Conservation (phyloP, 495 filamentous ascomycete species). For the Chaetomium tenue region DNA sequence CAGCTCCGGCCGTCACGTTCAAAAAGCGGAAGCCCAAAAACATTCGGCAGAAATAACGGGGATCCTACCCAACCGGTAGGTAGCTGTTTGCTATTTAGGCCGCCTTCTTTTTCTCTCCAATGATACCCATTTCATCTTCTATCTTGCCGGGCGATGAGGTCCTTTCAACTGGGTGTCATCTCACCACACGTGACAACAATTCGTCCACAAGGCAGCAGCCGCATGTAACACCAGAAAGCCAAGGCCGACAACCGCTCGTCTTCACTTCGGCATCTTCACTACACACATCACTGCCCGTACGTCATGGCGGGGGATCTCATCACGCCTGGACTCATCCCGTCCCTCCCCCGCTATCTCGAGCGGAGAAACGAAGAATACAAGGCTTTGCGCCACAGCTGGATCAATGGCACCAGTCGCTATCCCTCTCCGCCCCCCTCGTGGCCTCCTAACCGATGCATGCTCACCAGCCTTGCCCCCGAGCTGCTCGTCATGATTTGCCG, state of each 20-base stretch:
- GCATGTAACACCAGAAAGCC: too few relatives aligned
- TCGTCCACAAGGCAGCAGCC: too few relatives aligned
- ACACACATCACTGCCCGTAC: too few relatives aligned
- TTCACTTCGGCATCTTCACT: background rate
- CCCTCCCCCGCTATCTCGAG: background rate
- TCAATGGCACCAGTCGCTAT: background rate
- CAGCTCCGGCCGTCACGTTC: conserved; percentile 58
- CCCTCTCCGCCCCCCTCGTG: conserved; percentile 13
- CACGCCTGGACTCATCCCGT: background rate
- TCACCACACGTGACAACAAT: too few relatives aligned
- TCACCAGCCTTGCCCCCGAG: conserved; percentile 21
- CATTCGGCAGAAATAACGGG: conserved; percentile 53
- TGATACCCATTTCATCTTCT: conserved; percentile 24
- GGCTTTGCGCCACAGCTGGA: conserved; percentile 1
- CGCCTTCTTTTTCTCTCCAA: background rate
- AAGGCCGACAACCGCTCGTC: background rate
- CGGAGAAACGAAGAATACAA: conserved; percentile 14
- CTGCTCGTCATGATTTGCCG: conserved; percentile 18
- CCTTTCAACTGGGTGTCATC: too few relatives aligned
- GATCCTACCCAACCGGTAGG: background rate
- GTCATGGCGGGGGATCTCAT: background rate
- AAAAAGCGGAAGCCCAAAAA: conserved; percentile 89
- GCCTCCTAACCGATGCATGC: conserved; percentile 18
- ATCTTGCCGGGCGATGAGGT: background rate
- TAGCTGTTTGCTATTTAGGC: background rate